These are phyloP conservation scores for Neonectria magnoliae DNA, from an alignment of 2,329 filamentous ascomycete genomes.

Conservation along the genomic window DNA sequence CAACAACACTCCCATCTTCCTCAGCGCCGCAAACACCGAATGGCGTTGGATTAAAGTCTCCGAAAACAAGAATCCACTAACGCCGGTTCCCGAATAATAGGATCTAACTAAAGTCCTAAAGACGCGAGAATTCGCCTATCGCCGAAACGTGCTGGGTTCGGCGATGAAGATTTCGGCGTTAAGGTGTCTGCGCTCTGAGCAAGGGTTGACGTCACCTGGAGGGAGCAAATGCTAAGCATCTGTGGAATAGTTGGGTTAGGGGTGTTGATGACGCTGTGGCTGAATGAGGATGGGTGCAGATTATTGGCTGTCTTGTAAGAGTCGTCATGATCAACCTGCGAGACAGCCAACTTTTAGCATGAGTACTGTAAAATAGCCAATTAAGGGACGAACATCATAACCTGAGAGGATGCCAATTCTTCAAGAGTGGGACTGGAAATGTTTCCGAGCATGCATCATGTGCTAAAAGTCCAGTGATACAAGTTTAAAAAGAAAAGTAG, in stretches of 20 bases:
- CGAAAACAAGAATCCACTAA: not conserved
- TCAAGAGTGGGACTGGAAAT: not conserved
- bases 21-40: not conserved
- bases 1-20: not conserved
- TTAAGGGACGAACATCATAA: not conserved
- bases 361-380: not conserved
- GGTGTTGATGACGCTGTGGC: not conserved
- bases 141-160: not conserved
- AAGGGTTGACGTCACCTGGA: not conserved
- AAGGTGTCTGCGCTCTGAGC: not conserved
- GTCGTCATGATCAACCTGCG: not conserved
- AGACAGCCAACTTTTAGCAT: not conserved
- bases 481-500: no score
- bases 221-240: not conserved
- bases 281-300: not conserved
- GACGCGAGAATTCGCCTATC: not conserved
- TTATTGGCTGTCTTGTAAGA: not conserved
- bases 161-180: conserved; percentile 1
- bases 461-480: not conserved
- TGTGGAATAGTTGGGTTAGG: not conserved
- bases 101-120: not conserved
- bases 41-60: not conserved
- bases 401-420: not conserved
- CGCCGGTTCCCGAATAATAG: not conserved
- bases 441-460: not conserved